These are phyloP conservation scores for Curvularia eragrostidis DNA, from an alignment of 2,329 filamentous ascomycete species.

Conservation along the genomic window DNA sequence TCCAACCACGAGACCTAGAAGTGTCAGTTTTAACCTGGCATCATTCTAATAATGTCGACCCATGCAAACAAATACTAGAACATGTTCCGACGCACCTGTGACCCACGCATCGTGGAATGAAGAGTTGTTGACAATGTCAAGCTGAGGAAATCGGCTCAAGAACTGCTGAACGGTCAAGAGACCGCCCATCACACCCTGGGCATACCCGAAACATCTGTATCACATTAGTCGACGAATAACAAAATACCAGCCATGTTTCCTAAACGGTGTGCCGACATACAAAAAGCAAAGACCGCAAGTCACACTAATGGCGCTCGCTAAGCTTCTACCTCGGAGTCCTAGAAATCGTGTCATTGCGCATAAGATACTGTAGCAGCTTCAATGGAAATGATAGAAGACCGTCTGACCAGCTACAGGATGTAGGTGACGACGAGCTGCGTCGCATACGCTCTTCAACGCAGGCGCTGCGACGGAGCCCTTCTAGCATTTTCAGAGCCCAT, in stretches of 20 bases:
- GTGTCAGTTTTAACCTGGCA: constrained; percentile 1
- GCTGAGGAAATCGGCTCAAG: constrained; percentile 46
- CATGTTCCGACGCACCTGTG: constrained; percentile 26
- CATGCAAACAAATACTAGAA: background rate
- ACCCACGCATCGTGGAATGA: constrained; percentile 35
- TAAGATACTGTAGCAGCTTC: constrained; percentile 1
- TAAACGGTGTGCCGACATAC: constrained; percentile 19
- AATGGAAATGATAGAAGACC: background rate
- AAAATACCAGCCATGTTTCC: background rate
- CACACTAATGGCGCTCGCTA: constrained; percentile 33
- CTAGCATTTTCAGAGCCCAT: background rate
- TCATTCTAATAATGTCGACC: background rate
- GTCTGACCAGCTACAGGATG: background rate
- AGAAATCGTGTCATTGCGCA: constrained; percentile 33
- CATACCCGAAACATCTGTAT: constrained; percentile 63
- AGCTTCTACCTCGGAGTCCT: constrained; percentile 28
- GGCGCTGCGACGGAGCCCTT: constrained; percentile 3
- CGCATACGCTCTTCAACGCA: background rate
- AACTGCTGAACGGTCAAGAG: constrained; percentile 73
- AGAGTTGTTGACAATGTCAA: constrained; percentile 32
- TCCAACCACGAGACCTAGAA: constrained; percentile 38
- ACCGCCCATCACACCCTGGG: constrained; percentile 70
- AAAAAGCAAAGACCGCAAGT: constrained; percentile 40
- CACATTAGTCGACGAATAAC: constrained; percentile 18
- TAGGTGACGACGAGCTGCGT: background rate